Evolutionary conservation across 2,329 filamentous ascomycete species (phyloP), one percentile per base, ranked within the genome.

Genomic region (Epicoccum sorghinum): DNA sequence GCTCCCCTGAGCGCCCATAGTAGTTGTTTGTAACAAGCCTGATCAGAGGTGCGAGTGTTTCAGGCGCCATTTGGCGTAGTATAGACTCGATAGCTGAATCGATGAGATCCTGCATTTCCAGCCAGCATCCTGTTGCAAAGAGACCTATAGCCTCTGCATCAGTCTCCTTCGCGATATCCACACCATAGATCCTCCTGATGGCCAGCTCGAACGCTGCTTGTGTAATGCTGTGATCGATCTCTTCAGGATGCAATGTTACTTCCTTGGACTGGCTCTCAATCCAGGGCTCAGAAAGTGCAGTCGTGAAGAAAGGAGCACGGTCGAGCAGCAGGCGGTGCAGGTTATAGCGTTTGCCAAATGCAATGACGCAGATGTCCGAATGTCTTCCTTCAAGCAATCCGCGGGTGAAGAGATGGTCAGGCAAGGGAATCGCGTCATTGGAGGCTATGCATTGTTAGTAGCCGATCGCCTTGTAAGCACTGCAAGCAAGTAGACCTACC

Each of bases 91-190:
- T 80, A 24, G 80, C 79, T 5, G 76, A 75, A 42, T 84, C 80
- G 9, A 84, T 76, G 23, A 84, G 68, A 57, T 84, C 81, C 39
- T 81, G 77, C 80, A 84, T 84, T 58, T 84, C 82, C 22, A 85
- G 74, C 82, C 82, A 85, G 66, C 80, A 83, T 13, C 78, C 82
- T 3, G 81, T 83, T 0, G 82, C 81, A 61, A 85, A 84, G 4
- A 85, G 67, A 10, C 80, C 80, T 30, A 83, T 71, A n/a, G 82
- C 80, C 58, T 83, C 77, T 9, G 71, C 69, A 47, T 83, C 80
- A 57, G 82, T 80, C 54, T 83, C 81, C 22, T 75, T 70, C 4
- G 76, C 68, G 18, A 78, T 76, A 37, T 77, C 74, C 6, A 77
- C 79, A 8, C 82, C 82, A 66, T 85, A 85, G 0, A 84, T 73